Base-by-base conservation (phyloP, 2,329 filamentous ascomycete species). In the Fusarium pilosicola region DNA sequence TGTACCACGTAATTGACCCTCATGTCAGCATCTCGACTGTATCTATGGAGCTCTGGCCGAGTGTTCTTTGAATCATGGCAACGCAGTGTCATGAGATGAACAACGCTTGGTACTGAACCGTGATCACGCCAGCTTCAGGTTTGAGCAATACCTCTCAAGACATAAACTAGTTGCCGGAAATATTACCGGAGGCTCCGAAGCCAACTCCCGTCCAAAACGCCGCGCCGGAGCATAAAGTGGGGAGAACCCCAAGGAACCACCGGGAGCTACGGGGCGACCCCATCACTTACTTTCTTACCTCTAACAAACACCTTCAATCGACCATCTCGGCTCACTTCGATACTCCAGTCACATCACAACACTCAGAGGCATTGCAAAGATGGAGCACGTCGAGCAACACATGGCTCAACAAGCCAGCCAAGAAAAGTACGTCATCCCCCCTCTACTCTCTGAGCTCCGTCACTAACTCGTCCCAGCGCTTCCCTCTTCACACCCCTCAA, bases 401-500 rank as follows among this genome's bases (percentile, higher is more conserved):
- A 84, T 89, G 77, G 85, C 84, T 75, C 85, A 89, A 70, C 85
- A 88, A 79, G 88, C 86, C 71, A 83, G 81, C 61, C 83, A 85
- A 75, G 85, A 83, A 78, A 85, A 85, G 80, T 52, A 80, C 39
- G 81, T 67, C 41, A 39, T 58, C 39, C 28, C 7, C 20, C 51
- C 44, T 46, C 30, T 32, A 20, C 20, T 42, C 26, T 46, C 34
- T 18, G 45, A n/a, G 6, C 46, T 20, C 44, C 15, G 18, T 34
- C 30, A 28, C 55, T 56, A 28, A 62, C 68, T 61, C 32, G 41
- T 17, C 51, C 34, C 74, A 86, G 82, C 71, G 80, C 83, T 77
- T 81, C 83, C 65, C 74, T 92, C 79, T 74, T 88, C 72, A 91
- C 90, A 0, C 90, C 91, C 9, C 86, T 92, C 78, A 93, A 93